Base-by-base conservation (phyloP, 768 basidiomycete species). In the Kwoniella newhampshirensis region DNA sequence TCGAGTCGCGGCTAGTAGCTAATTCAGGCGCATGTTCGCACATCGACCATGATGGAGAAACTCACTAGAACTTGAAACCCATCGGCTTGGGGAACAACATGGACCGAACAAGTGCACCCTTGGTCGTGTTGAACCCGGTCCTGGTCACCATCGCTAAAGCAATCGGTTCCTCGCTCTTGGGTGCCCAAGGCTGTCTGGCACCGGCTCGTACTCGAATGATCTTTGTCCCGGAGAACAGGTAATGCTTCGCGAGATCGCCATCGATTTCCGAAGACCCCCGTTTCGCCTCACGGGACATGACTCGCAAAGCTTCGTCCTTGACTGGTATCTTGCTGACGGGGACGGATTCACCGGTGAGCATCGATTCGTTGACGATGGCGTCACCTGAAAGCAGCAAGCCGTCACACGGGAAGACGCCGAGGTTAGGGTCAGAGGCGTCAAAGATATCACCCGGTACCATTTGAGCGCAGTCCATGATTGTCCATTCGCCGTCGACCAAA, bases 21-120 rank as follows among this genome's bases (percentile, higher is more conserved):
- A 41, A 27, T 57, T 26, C 57, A 46, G 36, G 17, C 8, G n/a
- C 44, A 11, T 25, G 7, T n/a, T 20, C 3, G 23, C n/a, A n/a
- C 3, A 47, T 8, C 30, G 5, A 23, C 17, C 7, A 23, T 17
- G 20, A 8, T 42, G 7, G 87, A 80, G 27, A 89, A 13, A 64
- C 72, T 28, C 87, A 86, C 78, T 98, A 98, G 78, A 99, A 98
- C 75, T 96, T 96, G 84, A 99, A 99, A 0, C 92, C 94, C 60
- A 96, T 92, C 0, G 94, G 93, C 71, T 96, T 97, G 0, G 96
- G 96, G 79, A 93, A 99, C 15, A 99, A 81, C 94, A 99, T 99
- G 0, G 94, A 97, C 21, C 96, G 83, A 21, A 98, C 85, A 21
- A 99, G 80, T 0, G 94, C 88, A 17, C 96, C 96, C 77, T 98